Base-by-base conservation (phyloP, 441 rosid species). In the Bocquillonia castaneifolia region DNA sequence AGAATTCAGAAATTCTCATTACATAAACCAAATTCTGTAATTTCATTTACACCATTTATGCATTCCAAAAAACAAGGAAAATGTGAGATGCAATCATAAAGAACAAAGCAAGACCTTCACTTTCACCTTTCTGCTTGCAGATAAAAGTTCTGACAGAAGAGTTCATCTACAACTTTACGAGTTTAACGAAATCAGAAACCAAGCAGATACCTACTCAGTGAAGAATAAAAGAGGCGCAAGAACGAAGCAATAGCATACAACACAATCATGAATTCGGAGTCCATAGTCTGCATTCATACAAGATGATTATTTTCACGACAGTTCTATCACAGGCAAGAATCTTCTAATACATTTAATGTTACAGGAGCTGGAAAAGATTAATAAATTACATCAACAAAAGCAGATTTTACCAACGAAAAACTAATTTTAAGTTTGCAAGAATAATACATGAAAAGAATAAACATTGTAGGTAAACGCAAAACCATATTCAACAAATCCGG, bases 371-470 rank as follows among this genome's bases (percentile, higher is more conserved):
- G 42, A 65, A 59, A 26, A 3, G 18, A 40, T 36, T 20, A 44
- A 37, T 28, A 56, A 48, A 55, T 47, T 67, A 61, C 66, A 62
- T 22, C 2, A n/a, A 47, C 37, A 48, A 20, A 36, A 70, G 47
- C 68, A 34, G 57, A 66, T 66, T 51, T 23, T 62, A 61, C 70
- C 64, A 78, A 73, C 54, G 34, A 70, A 64, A 71, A 39, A 69
- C 45, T 50, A 44, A 66, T 64, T 51, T 54, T 34, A 66, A 22
- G 63, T 64, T 60, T 52, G 6, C 68, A 55, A 26, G 51, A 79
- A 77, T 69, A 60, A 67, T 73, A 70, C 80, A 76, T 29, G 23
- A 75, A 77, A 66, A 62, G 67, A 77, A 31, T 60, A 64, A 44
- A 59, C 18, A 58, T 26, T 18, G 36, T 10, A 44, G 68, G 63